Evolutionary conservation across 768 basidiomycete genomes (phyloP).

Genomic region (Leucosporidium yakuticum): DNA sequence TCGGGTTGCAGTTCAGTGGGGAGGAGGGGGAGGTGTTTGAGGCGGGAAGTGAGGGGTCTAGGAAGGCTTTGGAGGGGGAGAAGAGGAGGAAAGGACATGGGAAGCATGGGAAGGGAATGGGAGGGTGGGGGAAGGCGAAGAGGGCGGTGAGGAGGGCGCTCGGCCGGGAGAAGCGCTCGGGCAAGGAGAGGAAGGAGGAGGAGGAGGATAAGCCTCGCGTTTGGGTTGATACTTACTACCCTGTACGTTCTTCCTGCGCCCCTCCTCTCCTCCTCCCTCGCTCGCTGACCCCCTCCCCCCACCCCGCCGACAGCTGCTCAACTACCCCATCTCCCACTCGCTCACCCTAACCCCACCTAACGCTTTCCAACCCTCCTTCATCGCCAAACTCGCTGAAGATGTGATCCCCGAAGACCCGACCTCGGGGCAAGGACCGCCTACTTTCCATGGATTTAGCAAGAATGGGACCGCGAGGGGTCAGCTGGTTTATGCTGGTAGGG

Average conservation of each 20-base stretch:
- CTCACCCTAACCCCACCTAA: conserved; percentile 2
- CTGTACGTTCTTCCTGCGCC: conserved; percentile 71
- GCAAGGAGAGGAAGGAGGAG: neutral
- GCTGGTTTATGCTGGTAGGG: conserved; percentile 66
- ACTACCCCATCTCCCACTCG: conserved; percentile 19
- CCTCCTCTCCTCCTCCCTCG: conserved; percentile 59
- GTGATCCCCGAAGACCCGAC: conserved; percentile 69
- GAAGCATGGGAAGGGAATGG: neutral
- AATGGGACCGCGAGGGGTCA: conserved; percentile 59
- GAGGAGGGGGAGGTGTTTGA: conserved; percentile 52
- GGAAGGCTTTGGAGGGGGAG: conserved; percentile 47
- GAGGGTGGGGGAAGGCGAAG: neutral
- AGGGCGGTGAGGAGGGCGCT: neutral
- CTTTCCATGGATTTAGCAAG: conserved; percentile 81
- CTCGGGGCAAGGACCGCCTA: conserved; percentile 63
- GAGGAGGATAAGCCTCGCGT: conserved; percentile 46
- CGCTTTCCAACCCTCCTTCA: conserved; percentile 24
- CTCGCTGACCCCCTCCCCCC: conserved; percentile 58
- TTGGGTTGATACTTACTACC: conserved; percentile 85
- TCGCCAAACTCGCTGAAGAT: conserved; percentile 65
- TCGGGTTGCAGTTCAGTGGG: conserved; percentile 46
- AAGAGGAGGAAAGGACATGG: neutral
- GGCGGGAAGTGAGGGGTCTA: conserved; percentile 64
- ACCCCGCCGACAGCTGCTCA: conserved; percentile 51
- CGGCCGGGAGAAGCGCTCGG: neutral